Base-by-base conservation (phyloP, 108 stramenopile genomes). In the Halocafeteria seosinensis region DNA sequence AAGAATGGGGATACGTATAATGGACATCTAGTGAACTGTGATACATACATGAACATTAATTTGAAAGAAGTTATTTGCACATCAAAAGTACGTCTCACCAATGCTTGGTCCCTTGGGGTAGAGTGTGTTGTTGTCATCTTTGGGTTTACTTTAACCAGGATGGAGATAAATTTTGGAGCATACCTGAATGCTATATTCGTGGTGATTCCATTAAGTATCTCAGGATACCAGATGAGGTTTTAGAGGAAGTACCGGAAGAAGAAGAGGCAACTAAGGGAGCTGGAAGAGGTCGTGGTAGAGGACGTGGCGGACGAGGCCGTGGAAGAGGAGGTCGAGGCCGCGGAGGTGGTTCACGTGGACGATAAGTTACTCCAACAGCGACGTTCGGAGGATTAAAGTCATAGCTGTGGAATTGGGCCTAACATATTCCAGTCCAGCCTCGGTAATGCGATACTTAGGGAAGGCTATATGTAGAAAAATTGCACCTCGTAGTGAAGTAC, bases 1-100 rank as follows among this genome's bases (percentile, higher is more conserved):
- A 98, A 98, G 71, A 88, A 86, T 26, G 97, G 97, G 35, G 88
- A 90, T 62, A 95, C 94, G 24, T 98, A 95, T 88, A 94, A 94
- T 67, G 97, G 97, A n/a, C 84, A 88, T 6, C 81, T 98, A 37
- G 84, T 87, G 28, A 85, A 77, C 61, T 90, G 89, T 57, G 94
- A 98, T 73, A 76, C 86, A 17, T 98, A 84, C 78, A 98, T 98
- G 97, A 98, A 98, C 73, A 84, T 98, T 76, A 95, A 92, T 65
- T 76, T 98, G 26, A 71, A 74, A 30, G 91, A 94, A 50, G 92
- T 95, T 34, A 92, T 94, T 62, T 90, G 89, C 61, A 98, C 97
- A 1, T 86, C 84, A 31, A 35, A 73, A 71, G 77, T 78, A 35
- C 17, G 5, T 12, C 1, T 0, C 24, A 51, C 38, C 5, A 30